Base-by-base conservation (phyloP, 495 filamentous ascomycete genomes). In the Monascus purpureus region DNA sequence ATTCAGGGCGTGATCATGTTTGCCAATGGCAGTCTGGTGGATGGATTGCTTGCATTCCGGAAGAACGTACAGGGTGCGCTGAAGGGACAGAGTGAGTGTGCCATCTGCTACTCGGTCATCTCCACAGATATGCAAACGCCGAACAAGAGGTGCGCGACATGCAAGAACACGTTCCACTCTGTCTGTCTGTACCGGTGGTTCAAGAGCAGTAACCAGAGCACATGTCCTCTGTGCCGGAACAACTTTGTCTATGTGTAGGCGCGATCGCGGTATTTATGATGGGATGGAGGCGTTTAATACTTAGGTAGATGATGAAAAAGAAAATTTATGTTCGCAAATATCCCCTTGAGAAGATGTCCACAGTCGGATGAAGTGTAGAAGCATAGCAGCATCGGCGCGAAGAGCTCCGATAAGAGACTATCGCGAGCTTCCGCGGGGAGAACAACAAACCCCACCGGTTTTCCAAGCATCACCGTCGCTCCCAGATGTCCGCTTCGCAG, bases 81-180 rank as follows among this genome's bases (percentile, higher is more conserved):
- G 39, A 88, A 93, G 57, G 88, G 84, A 2, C 85, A 96, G 50
- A 85, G 71, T 8, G 90, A 96, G 59, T 99, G 90, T 47, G 82
- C 90, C 3, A 96, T 96, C 49, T 97, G 90, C 61, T 96, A 95
- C 57, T 83, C 77, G 28, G 85, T 96, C 42, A 79, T 97, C 32
- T 78, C 81, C 17, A 73, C 68, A 11, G 86, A 93, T 49, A 82
- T 80, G 63, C 76, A 77, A 55, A 70, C 92, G 41, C 90, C 92
- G 1, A 86, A 80, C 47, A 95, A 94, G 58, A 66, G 73, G 28
- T 99, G 92, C 59, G 67, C 69, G 30, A 96, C 90, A 3, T 99
- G 92, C 66, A 87, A 85, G 62, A 84, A 99, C 57, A 59, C 78
- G 33, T 99, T 95, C 61, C 92, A 99, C 57, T 70, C 75, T 4